Base-by-base conservation (phyloP, 2,329 filamentous ascomycete species). In the Penicillium sclerotiorum region DNA sequence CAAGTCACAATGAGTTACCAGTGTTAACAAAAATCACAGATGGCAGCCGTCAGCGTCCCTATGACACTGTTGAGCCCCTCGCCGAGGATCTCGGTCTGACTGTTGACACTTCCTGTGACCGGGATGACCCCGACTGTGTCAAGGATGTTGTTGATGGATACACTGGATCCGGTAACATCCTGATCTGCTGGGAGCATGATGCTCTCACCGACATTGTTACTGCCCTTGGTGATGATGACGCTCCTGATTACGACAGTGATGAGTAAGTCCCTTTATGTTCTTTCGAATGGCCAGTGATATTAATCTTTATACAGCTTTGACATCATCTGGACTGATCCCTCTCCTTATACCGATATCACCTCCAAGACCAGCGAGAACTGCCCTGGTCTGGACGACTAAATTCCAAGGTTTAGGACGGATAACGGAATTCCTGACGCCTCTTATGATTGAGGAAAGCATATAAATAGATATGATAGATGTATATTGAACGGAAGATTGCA, bases 131-230 rank as follows among this genome's bases (percentile, higher is more conserved):
- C 5, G 65, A 76, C 6, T 85, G 83, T 50, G 83, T 85, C 15
- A 71, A 72, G 18, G 65, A 81, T 5, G 71, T 71, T 0, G 76
- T 85, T 1, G 58, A 79, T 1, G 55, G 57, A 5, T 83, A 82
- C 52, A 48, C 59, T 0, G 78, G 79, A 0, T 49, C 63, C 0
- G 80, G 80, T 1, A 86, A 86, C 55, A 79, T 86, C 39, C 64
- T 86, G 37, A 80, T 86, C 50, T 84, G 81, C 69, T 85, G 82
- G 82, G 78, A 85, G 58, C 83, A 86, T 61, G 70, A 76, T 44
- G 68, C 70, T 15, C 63, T 85, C 40, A 76, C 72, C 27, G 72
- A 81, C 52, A 80, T 86, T 56, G 77, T 74, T 2, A 57, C 79
- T 53, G 67, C 70, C 13, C 62, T 86, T 15, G 83, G 83, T 1